Base-by-base conservation (phyloP, 495 filamentous ascomycete species). In the Cladorrhinum samala region DNA sequence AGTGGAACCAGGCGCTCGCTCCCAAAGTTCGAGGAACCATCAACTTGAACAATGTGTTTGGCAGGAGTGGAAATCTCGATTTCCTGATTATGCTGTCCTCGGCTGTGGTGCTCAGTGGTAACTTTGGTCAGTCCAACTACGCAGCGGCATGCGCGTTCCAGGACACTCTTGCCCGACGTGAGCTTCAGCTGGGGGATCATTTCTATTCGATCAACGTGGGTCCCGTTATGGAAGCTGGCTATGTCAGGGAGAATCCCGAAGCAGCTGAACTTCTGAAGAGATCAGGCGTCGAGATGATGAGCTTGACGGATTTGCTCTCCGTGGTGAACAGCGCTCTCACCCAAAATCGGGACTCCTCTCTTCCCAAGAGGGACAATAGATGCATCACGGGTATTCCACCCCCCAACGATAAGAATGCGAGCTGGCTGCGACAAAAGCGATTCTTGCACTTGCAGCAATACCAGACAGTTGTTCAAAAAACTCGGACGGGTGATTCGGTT, bases 131-230 rank as follows among this genome's bases (percentile, higher is more conserved):
- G 64, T 67, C 74, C 18, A 76, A 77, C 8, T 85, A 85, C 56
- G 71, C 76, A 5, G 77, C 77, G 2, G 77, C 72, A 9, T 81
- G 79, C 58, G 73, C 75, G 9, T 84, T 77, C 57, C 65, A 79
- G 2, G 79, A 77, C 33, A 69, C 68, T 3, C 66, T 77, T 42
- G 65, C 30, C 14, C 30, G 30, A 14, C 60, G n/a, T n/a, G n/a
- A n/a, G n/a, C n/a, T n/a, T n/a, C n/a, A n/a, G n/a, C n/a, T n/a
- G n/a, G n/a, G n/a, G n/a, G n/a, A n/a, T n/a, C n/a, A n/a, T n/a
- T n/a, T n/a, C n/a, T n/a, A n/a, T n/a, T n/a, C n/a, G n/a, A n/a
- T n/a, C n/a, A n/a, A n/a, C n/a, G n/a, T n/a, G n/a, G n/a, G n/a
- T n/a, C n/a, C n/a, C n/a, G n/a, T n/a, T n/a, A n/a, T n/a, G n/a